phyloP scores from a whole-genome alignment of 495 filamentous ascomycete genomes.

The Penicillium antarcticum region DNA sequence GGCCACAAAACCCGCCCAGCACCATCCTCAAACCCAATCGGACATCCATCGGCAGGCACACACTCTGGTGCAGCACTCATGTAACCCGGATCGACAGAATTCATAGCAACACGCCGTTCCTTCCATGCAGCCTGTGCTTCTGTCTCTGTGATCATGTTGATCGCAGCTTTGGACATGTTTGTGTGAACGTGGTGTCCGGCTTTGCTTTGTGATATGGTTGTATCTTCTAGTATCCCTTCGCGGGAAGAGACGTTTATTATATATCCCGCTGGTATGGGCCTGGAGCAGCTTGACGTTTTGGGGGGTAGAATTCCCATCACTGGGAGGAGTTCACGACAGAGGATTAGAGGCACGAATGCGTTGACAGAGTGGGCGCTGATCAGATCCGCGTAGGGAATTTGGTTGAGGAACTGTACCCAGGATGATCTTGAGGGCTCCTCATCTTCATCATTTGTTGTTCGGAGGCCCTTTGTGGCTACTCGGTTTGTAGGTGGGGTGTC shows the following conservation, averaged over 20 bases:
- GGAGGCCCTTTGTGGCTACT: conserved; percentile 3
- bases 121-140: conserved; percentile 36
- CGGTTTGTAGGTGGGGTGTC: not conserved
- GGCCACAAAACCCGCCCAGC: conserved; percentile 45
- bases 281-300: not conserved
- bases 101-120: conserved; percentile 36
- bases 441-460: not conserved
- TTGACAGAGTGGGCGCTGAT: conserved; percentile 46
- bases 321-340: conserved; percentile 44
- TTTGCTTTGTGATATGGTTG: conserved; percentile 23
- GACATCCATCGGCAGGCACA: conserved; percentile 20
- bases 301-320: conserved; percentile 24
- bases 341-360: conserved; percentile 45
- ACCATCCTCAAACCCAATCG: conserved; percentile 49
- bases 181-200: conserved; percentile 44
- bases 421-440: conserved; percentile 25
- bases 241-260: conserved; percentile 49
- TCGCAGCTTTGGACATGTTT: conserved; percentile 49
- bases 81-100: conserved; percentile 49
- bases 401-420: conserved; percentile 39
- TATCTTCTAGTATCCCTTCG: conserved; percentile 39
- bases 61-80: conserved; percentile 47
- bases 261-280: conserved; percentile 23
- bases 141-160: conserved; percentile 49
- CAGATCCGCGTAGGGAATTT: conserved; percentile 51